Conservation (phyloP, 2,329 filamentous ascomycete genomes). For the Aspergillus novoparasiticus region DNA sequence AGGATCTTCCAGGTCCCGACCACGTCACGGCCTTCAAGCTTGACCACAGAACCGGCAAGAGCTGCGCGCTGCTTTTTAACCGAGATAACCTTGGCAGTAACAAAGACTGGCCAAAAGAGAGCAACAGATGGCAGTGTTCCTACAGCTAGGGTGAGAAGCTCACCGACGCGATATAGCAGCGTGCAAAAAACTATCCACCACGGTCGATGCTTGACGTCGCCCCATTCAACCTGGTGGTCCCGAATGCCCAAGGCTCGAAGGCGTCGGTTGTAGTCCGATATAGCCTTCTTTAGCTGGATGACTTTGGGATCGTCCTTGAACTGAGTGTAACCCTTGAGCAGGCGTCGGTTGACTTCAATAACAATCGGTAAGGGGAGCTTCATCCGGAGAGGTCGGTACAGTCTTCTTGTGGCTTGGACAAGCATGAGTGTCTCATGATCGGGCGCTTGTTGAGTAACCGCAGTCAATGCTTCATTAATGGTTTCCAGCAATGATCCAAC, state of each 20-base stretch:
- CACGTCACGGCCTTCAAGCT: conserved; percentile 84
- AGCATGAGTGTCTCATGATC: conserved; percentile 96
- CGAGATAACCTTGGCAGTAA: conserved; percentile 80
- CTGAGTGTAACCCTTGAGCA: conserved; percentile 87
- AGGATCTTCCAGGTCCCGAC: conserved; percentile 94
- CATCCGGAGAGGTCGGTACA: conserved; percentile 93
- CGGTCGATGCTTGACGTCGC: conserved; percentile 58
- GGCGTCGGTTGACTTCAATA: conserved; percentile 87
- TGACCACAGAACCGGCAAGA: conserved; percentile 81
- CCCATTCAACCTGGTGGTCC: conserved; percentile 92
- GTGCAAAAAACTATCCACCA: conserved; percentile 41
- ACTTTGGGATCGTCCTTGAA: conserved; percentile 92
- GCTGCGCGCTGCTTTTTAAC: conserved; percentile 80
- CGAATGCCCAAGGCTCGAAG: conserved; percentile 82
- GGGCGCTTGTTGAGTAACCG: conserved; percentile 88
- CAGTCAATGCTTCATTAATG: conserved; percentile 79
- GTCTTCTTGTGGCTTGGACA: conserved; percentile 87
- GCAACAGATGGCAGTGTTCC: conserved; percentile 83
- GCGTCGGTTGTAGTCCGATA: conserved; percentile 83
- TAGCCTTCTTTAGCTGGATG: conserved; percentile 70
- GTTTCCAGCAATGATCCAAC: conserved; percentile 83
- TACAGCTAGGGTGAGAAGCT: conserved; percentile 74
- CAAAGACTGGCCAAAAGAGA: conserved; percentile 86
- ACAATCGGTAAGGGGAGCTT: conserved; percentile 90
- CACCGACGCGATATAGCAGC: conserved; percentile 76